Conservation (phyloP, 1,284 basidiomycete species). For the Irpex lacteus region DNA sequence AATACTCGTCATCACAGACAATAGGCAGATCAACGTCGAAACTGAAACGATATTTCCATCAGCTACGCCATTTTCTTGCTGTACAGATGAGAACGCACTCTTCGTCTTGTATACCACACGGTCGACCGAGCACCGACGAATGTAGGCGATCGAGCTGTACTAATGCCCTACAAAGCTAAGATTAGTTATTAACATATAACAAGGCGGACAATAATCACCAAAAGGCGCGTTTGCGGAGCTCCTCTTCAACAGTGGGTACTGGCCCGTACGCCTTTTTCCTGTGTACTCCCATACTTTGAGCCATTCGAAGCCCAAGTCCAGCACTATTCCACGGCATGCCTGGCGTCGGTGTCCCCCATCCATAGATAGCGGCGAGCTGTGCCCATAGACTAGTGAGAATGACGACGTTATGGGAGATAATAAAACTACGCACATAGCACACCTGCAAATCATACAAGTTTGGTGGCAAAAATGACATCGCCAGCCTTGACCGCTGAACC, state of each 20-base stretch:
- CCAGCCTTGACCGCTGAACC: constrained; percentile 54
- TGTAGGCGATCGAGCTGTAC: constrained; percentile 61
- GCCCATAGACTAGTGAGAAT: constrained; percentile 4
- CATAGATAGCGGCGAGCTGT: constrained; percentile 34
- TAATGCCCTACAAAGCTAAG: constrained; percentile 46
- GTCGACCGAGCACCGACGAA: constrained; percentile 76
- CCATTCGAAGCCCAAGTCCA: constrained; percentile 42
- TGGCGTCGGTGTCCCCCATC: constrained; percentile 41
- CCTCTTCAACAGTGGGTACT: constrained; percentile 37
- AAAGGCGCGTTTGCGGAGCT: constrained; percentile 66
- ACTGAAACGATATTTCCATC: constrained; percentile 29
- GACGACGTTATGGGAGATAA: constrained; percentile 1
- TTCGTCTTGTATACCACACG: constrained; percentile 82
- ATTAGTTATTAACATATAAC: neutral
- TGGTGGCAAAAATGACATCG: constrained; percentile 49
- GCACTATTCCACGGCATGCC: neutral
- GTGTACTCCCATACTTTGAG: constrained; percentile 45
- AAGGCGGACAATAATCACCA: constrained; percentile 45
- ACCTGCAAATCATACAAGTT: constrained; percentile 69
- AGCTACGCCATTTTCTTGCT: neutral
- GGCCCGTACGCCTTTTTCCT: constrained; percentile 32
- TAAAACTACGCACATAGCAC: constrained; percentile 17
- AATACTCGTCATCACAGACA: constrained; percentile 73
- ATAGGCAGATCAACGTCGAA: constrained; percentile 67
- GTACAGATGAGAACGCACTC: constrained; percentile 48